Evolutionary conservation across 2,329 filamentous ascomycete species (phyloP).

Genomic region (Aspergillus sp.): DNA sequence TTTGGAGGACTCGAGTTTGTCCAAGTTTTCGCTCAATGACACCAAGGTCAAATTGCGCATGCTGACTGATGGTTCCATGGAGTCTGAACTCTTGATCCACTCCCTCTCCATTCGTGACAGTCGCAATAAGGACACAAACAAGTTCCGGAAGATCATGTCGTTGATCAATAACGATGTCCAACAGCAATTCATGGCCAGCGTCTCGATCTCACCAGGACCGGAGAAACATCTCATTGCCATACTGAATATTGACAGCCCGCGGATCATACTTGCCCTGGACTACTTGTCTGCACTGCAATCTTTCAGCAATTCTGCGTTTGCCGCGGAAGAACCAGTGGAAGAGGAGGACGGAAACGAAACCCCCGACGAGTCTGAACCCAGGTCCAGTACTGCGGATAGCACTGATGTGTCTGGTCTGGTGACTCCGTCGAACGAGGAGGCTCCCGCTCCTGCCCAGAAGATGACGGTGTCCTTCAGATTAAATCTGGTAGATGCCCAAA

Average conservation of each 20-base stretch:
- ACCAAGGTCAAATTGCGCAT: slow-evolving; percentile 89
- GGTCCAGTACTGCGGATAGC: slow-evolving; percentile 28
- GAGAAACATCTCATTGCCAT: slow-evolving; percentile 84
- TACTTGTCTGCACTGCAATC: slow-evolving; percentile 87
- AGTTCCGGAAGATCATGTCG: slow-evolving; percentile 97
- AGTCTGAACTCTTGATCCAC: slow-evolving; percentile 88
- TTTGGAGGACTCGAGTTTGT: slow-evolving; percentile 75
- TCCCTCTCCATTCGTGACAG: slow-evolving; percentile 95
- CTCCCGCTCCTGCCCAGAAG: slow-evolving; percentile 41
- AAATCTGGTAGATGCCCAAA: slow-evolving; percentile 92
- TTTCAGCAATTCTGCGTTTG: slow-evolving; percentile 71
- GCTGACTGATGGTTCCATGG: slow-evolving; percentile 85
- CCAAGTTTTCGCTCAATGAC: slow-evolving; percentile 90
- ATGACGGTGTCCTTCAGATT: slow-evolving; percentile 84
- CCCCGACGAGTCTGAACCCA: slow-evolving; percentile 34
- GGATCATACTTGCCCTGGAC: slow-evolving; percentile 91
- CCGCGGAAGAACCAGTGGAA: slow-evolving; percentile 49
- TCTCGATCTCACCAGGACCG: slow-evolving; percentile 84
- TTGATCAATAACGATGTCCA: slow-evolving; percentile 87
- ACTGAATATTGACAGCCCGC: slow-evolving; percentile 89
- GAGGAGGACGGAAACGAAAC: slow-evolving; percentile 33
- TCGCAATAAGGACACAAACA: slow-evolving; percentile 83
- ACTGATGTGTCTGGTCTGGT: slow-evolving; percentile 21
- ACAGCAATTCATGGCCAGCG: slow-evolving; percentile 96
- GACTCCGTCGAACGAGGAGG: slow-evolving; percentile 25